A percentile compares a stretch with the other conserved stretches of the same genome.
Evolutionary conservation across 1,284 basidiomycete genomes (phyloP).

Genomic region (Porogramme epimiltina): DNA sequence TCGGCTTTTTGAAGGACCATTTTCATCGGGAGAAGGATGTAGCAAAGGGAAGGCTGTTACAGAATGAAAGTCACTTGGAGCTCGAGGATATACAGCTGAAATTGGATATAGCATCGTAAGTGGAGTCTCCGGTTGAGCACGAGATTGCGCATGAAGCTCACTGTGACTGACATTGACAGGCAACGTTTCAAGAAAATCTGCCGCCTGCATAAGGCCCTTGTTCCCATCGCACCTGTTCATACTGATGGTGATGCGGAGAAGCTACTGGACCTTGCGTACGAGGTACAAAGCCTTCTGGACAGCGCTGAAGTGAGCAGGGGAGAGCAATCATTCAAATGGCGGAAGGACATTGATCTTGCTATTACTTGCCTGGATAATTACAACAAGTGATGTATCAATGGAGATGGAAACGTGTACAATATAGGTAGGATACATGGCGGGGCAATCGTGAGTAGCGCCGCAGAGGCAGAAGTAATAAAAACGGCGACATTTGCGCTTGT

Average conservation of each 20-base stretch:
- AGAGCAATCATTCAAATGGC: too few species aligned
- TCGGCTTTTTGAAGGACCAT: slow-evolving; percentile 37
- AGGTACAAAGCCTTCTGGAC: background rate
- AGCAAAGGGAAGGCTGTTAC: slow-evolving; percentile 34
- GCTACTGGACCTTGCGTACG: background rate
- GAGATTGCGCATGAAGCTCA: background rate
- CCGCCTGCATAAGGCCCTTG: slow-evolving; percentile 3
- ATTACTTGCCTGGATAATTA: too few species aligned
- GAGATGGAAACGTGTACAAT: too few species aligned
- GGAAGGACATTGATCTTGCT: too few species aligned
- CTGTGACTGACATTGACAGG: background rate
- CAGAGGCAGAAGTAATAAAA: too few species aligned
- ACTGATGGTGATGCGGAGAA: background rate
- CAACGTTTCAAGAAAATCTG: background rate
- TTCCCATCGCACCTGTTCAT: background rate
- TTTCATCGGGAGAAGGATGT: slow-evolving; percentile 33
- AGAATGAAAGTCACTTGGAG: slow-evolving; percentile 29
- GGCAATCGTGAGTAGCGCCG: too few species aligned
- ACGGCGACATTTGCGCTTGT: too few species aligned
- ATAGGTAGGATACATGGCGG: too few species aligned
- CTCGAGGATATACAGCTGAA: slow-evolving; percentile 36
- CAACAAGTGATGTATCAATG: too few species aligned
- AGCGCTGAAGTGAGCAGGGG: background rate
- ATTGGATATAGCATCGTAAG: slow-evolving; percentile 12
- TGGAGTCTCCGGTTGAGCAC: background rate